Evolutionary conservation across 208 protist genomes (phyloP).

Genomic region (Herpetomonas samuelpessoai): DNA sequence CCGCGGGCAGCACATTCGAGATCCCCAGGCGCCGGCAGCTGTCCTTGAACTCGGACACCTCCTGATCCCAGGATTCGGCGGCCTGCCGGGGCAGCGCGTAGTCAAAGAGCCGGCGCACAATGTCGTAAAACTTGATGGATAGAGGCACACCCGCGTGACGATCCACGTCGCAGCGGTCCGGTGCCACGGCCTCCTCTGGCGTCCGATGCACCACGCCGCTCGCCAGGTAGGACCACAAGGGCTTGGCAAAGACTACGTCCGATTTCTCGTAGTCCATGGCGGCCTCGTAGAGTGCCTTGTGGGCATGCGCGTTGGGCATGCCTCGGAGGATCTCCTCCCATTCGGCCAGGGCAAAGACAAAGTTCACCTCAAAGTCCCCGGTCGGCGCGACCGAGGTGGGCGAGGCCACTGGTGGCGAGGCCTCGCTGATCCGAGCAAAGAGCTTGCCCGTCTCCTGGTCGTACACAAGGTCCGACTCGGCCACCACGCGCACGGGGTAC

Average conservation of each 20-base stretch:
- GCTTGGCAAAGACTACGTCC: constrained; percentile 76
- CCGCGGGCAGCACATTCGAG: constrained; percentile 18
- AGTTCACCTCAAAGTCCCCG: constrained; percentile 40
- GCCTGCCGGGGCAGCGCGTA: constrained; percentile 48
- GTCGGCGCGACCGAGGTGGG: constrained; percentile 11
- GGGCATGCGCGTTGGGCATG: constrained; percentile 8
- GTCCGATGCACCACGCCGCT: constrained; percentile 33
- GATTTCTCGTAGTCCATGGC: constrained; percentile 33
- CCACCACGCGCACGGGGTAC: constrained; percentile 54
- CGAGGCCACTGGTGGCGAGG: constrained; percentile 10
- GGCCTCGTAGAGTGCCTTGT: constrained; percentile 46
- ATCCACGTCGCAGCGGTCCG: not conserved
- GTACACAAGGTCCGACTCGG: constrained; percentile 45
- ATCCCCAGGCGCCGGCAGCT: constrained; percentile 66
- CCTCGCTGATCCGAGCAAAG: constrained; percentile 12
- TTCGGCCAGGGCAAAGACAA: constrained; percentile 49
- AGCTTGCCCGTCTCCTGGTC: constrained; percentile 26
- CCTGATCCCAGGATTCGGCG: constrained; percentile 50
- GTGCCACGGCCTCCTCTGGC: constrained; percentile 6
- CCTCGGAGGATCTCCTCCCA: constrained; percentile 51
- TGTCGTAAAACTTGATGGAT: constrained; percentile 54
- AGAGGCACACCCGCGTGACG: constrained; percentile 8
- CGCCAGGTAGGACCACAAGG: constrained; percentile 62
- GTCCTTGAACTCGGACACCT: constrained; percentile 72
- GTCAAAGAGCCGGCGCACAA: constrained; percentile 46